phyloP scores from a whole-genome alignment of 2,329 filamentous ascomycete species.

The Xylariales sp. region DNA sequence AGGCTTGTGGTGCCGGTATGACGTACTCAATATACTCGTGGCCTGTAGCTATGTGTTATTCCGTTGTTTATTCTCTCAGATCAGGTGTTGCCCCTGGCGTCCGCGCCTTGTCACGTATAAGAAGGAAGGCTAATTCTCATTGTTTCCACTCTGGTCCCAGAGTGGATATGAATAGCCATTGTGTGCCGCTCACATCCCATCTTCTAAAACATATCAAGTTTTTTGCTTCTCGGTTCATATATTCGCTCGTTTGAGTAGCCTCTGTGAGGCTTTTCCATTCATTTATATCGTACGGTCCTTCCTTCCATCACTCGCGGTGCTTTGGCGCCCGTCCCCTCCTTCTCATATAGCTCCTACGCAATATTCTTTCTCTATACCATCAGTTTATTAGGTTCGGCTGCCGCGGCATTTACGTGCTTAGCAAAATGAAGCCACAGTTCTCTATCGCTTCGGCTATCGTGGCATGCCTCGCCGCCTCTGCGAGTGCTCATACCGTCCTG shows the following conservation, averaged over 20 bases:
- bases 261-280: constrained; percentile 35
- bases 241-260: constrained; percentile 31
- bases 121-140: background rate
- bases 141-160: background rate
- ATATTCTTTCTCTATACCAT: constrained; percentile 1
- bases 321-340: background rate
- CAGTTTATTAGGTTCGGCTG: too few relatives aligned
- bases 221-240: constrained; percentile 14
- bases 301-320: constrained; percentile 9
- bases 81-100: background rate
- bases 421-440: constrained; percentile 52
- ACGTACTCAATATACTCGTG: background rate
- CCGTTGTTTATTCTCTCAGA: background rate
- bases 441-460: constrained; percentile 51
- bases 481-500: constrained; percentile 70
- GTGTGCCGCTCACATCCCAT: background rate
- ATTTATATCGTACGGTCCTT: constrained; percentile 25
- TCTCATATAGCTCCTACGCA: constrained; percentile 1
- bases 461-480: constrained; percentile 51
- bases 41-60: background rate
- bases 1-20: background rate
- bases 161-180: background rate
- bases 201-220: background rate
- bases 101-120: constrained; percentile 15
- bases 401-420: background rate